phyloP scores from a whole-genome alignment of 1,284 basidiomycete genomes.

The Trichosporon asahii region DNA sequence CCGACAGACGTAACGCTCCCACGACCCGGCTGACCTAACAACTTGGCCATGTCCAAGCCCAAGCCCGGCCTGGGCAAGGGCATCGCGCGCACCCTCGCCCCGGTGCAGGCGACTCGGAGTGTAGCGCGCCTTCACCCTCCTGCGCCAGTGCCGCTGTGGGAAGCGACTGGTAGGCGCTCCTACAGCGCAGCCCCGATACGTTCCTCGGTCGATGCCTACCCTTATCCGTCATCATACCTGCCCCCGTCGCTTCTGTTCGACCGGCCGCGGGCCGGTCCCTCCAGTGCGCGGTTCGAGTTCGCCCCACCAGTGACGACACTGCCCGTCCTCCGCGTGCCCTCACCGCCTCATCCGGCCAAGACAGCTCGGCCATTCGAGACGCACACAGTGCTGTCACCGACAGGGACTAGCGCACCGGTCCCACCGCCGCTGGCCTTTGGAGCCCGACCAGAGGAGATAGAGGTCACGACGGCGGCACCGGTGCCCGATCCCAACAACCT shows the following conservation, averaged over 20 bases:
- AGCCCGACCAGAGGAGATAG: constrained; percentile 11
- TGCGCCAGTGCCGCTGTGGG: constrained; percentile 21
- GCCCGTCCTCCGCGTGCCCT: constrained; percentile 22
- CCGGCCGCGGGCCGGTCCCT: constrained; percentile 8
- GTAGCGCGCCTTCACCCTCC: neutral
- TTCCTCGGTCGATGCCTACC: neutral
- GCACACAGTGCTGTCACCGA: constrained; percentile 28
- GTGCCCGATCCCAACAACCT: constrained; percentile 25
- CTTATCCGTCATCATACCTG: constrained; percentile 5
- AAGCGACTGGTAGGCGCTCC: constrained; percentile 11
- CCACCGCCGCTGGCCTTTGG: constrained; percentile 19
- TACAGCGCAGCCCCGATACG: constrained; percentile 3
- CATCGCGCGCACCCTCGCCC: constrained; percentile 34
- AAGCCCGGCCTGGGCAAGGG: constrained; percentile 43
- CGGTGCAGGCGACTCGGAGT: constrained; percentile 18
- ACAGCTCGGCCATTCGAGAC: constrained; percentile 24
- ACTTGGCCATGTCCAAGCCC: constrained; percentile 40
- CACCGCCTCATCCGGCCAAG: constrained; percentile 24
- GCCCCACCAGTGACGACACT: constrained; percentile 24
- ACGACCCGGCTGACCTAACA: neutral
- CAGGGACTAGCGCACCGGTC: neutral
- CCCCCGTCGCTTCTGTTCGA: constrained; percentile 21
- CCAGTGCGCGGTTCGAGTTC: constrained; percentile 16
- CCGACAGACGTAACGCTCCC: neutral
- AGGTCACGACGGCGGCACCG: neutral